Base-by-base conservation (phyloP, 305 asterid genomes). In the Stenogyne calaminthoides region DNA sequence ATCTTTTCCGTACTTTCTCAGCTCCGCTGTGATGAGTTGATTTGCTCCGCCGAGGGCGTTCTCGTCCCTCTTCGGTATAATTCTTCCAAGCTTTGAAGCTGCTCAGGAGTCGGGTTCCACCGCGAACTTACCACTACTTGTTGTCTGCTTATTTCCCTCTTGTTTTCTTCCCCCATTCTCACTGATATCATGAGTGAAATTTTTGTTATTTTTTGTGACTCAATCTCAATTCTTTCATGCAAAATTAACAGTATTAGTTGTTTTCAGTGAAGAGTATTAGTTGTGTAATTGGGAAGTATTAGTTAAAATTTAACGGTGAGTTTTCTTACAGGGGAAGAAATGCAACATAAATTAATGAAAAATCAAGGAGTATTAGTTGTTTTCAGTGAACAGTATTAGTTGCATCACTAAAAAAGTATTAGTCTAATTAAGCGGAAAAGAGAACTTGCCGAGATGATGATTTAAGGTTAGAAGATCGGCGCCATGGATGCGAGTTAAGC, bases 51-150 rank as follows among this genome's bases (percentile, higher is more conserved):
- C 9, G 95, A 83, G 0, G 98, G 98, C 4, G 99, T 95, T 36
- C 98, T 75, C 0, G 96, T 92, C 2, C 99, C 99, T 4, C 89
- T 64, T n/a, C 91, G 83, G 22, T 95, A 95, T 63, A 95, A 18
- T 22, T 92, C 98, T 61, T 92, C 97, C 0, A 94, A 92, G 64
- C 92, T 83, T 44, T 92, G 97, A 7, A 92, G 86, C 85, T 95
- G 99, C 66, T 95, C 99, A 1, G 96, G 97, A 2, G 99, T 90
- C 2, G 99, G 99, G 66, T 92, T 95, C 99, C 99, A 95, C 18
- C 99, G 78, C 20, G 99, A 90, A 63, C 94, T 92, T 76, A 91
- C 98, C 11, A 92, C 98, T 2, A 92, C 96, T 54, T 94, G n/a
- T n/a, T n/a, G 98, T 2, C 84, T 49, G 42, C 61, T 79, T 34